These are phyloP conservation scores for Lecanicillium sp. DNA, from an alignment of 2,329 filamentous ascomycete species.

Conservation along the genomic window DNA sequence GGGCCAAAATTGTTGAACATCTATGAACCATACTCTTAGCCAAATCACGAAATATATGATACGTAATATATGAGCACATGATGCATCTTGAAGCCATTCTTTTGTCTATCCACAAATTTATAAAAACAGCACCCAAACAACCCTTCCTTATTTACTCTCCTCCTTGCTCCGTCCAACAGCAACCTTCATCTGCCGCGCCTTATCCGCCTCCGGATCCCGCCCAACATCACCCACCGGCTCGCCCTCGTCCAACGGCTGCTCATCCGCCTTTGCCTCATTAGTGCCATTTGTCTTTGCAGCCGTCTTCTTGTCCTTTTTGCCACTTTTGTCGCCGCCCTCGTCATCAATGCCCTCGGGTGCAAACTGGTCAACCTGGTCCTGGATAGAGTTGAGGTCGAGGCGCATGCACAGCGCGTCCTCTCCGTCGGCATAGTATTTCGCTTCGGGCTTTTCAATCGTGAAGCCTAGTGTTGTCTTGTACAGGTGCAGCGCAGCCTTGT, in stretches of 20 bases:
- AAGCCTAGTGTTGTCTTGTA: constrained; percentile 92
- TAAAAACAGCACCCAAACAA: no score
- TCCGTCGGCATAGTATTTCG: constrained; percentile 93
- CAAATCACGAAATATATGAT: no score
- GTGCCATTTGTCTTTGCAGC: constrained; percentile 15
- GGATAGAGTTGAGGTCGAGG: constrained; percentile 64
- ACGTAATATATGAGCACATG: no score
- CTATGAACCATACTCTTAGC: no score
- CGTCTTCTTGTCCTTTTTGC: constrained; percentile 29
- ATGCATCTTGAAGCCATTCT: no score
- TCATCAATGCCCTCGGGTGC: constrained; percentile 15
- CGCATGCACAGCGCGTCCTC: constrained; percentile 95
- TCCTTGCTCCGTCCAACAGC: constrained; percentile 72
- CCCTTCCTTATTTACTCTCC: constrained; percentile 33
- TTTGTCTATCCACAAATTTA: no score
- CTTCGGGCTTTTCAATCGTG: constrained; percentile 75
- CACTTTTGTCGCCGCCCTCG: constrained; percentile 30
- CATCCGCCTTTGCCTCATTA: constrained; percentile 29
- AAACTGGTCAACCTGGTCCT: constrained; percentile 34
- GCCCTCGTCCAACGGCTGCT: constrained; percentile 50
- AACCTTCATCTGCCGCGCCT: constrained; percentile 66
- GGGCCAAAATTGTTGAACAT: no score
- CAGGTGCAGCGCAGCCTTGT: constrained; percentile 80
- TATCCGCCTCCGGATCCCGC: constrained; percentile 30
- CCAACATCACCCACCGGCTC: constrained; percentile 62